Base-by-base conservation (phyloP, 345 rosid genomes). In the Euclidium syriacum region DNA sequence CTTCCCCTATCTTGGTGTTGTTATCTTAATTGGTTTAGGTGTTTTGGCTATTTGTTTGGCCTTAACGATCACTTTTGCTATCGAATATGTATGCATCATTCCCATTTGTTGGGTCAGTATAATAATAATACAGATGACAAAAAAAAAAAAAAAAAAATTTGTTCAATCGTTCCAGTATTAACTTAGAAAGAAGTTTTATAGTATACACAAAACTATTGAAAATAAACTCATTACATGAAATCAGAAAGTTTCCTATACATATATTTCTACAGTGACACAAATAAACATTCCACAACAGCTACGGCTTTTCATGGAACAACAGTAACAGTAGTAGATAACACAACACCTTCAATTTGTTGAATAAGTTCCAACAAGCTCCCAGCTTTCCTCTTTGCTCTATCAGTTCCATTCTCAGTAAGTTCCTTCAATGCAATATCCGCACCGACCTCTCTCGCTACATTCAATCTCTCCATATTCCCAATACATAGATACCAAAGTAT, bases 371-470 rank as follows among this genome's bases (percentile, higher is more conserved):
- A 50, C 62, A 94, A 72, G 32, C 81, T 79, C 32, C 65, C 88
- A 30, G 99, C 99, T 77, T 94, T 94, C 72, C 99, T 81, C 83
- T 87, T 94, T 36, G 99, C 99, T 58, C 99, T 86, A 52, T 90
- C 99, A 4, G 99, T 94, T 55, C 97, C 99, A 52, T 63, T 90
- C 25, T 94, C 97, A 1, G 77, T 73, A 10, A 90, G 76, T 48
- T 90, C 99, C 82, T 77, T 90, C 58, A 94, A 64, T 12, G 84
- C 84, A 60, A 84, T 80, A 65, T 90, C 96, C 4, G 83, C 91
- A 57, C 87, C 88, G 18, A 63, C 78, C 49, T 87, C 91, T 74
- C 71, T 84, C 0, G 95, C 91, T 25, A 71, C 43, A 63, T 74
- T 84, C 63, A 90, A 65, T 75, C 89, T 91, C 74, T 83, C 80